These are phyloP conservation scores for Rhodotorula sp. DNA, from an alignment of 1,284 basidiomycete genomes.

Conservation along the genomic window DNA sequence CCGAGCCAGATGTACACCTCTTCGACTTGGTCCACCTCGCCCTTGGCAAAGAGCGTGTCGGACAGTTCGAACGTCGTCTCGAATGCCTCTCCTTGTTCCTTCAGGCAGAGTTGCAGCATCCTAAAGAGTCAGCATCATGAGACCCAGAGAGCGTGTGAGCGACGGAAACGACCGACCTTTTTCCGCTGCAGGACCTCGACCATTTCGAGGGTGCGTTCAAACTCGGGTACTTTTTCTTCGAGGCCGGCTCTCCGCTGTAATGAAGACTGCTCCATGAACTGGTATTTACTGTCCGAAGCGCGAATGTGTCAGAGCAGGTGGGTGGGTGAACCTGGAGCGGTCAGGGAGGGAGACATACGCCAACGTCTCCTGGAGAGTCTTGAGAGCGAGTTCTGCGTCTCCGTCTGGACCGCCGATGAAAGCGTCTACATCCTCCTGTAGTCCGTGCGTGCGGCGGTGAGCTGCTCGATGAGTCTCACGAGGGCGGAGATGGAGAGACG, in stretches of 20 bases:
- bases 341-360: conserved; percentile 59
- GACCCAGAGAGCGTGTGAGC: background rate
- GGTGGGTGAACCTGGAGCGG: background rate
- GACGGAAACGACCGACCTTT: conserved; percentile 63
- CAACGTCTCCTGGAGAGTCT: conserved; percentile 85
- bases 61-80: conserved; percentile 92
- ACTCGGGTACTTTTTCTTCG: conserved; percentile 94
- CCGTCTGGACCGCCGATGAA: conserved; percentile 78
- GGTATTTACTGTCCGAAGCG: conserved; percentile 74
- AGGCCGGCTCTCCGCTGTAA: conserved; percentile 74
- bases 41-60: conserved; percentile 91
- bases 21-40: conserved; percentile 79
- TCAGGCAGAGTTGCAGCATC: background rate
- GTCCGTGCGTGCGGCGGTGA: background rate
- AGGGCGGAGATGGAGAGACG: conserved; percentile 50
- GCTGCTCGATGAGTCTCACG: too few relatives aligned
- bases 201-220: conserved; percentile 86
- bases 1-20: conserved; percentile 95
- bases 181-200: conserved; percentile 66
- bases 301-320: too few relatives aligned
- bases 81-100: conserved; percentile 58
- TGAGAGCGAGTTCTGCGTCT: conserved; percentile 74
- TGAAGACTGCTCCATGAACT: conserved; percentile 92
- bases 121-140: background rate
- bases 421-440: conserved; percentile 75